Conservation (phyloP, 2,329 filamentous ascomycete species). For the Triangularia setosa region DNA sequence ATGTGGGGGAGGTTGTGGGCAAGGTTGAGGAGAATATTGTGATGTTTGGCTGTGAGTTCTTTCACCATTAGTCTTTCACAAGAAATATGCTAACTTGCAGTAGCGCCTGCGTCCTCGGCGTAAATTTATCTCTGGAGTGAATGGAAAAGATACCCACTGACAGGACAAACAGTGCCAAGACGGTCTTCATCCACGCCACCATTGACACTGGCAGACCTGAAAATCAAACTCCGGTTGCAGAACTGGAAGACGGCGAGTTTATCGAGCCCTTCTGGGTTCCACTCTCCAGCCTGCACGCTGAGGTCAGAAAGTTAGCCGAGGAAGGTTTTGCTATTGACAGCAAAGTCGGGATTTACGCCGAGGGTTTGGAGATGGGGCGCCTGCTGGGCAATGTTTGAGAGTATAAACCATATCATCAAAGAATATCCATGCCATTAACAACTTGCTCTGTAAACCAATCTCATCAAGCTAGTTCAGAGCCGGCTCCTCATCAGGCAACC, state of each 20-base stretch:
- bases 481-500: conserved; percentile 25
- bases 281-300: conserved; percentile 56
- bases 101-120: conserved; percentile 16
- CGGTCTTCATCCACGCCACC: conserved; percentile 59
- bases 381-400: conserved; percentile 20
- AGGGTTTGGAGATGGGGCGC: conserved; percentile 68
- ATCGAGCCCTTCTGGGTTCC: conserved; percentile 71
- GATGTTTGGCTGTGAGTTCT: conserved; percentile 6
- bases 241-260: conserved; percentile 71
- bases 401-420: neutral
- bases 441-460: neutral
- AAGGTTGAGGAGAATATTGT: conserved; percentile 34
- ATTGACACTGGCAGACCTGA: conserved; percentile 63
- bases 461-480: neutral
- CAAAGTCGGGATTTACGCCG: conserved; percentile 67
- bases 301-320: conserved; percentile 59
- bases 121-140: neutral
- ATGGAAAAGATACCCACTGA: neutral
- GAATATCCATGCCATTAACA: neutral
- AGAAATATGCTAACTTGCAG: neutral
- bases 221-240: conserved; percentile 61
- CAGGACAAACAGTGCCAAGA: conserved; percentile 1
- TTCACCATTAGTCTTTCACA: neutral
- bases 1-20: conserved; percentile 43
- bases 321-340: conserved; percentile 73